These are phyloP conservation scores for Silene coronaria DNA, from an alignment of 179 eudicot genomes.

Conservation along the genomic window DNA sequence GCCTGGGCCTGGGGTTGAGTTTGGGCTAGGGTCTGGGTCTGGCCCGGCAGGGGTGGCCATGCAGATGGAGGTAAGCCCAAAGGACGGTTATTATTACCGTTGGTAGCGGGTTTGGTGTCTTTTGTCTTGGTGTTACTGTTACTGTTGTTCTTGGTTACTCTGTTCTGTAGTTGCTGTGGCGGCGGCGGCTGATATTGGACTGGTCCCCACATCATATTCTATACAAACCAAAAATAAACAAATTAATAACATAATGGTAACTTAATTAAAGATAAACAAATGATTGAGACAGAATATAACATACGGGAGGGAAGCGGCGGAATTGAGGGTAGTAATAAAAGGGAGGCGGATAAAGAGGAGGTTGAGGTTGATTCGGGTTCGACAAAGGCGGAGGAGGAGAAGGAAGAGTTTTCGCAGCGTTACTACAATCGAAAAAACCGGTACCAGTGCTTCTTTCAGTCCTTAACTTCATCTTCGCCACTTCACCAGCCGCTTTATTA, in stretches of 20 bases:
- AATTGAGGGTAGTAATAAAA: slow-evolving; percentile 22
- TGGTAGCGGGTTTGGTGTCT: neutral
- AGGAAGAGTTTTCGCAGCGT: slow-evolving; percentile 4
- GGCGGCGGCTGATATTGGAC: slow-evolving; percentile 18
- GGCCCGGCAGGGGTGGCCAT: slow-evolving; percentile 31
- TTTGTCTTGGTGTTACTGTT: neutral
- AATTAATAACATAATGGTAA: neutral
- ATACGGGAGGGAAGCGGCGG: slow-evolving; percentile 23
- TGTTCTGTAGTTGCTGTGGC: slow-evolving; percentile 17
- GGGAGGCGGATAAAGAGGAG: neutral
- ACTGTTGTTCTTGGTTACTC: slow-evolving; percentile 7
- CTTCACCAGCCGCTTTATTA: slow-evolving; percentile 32
- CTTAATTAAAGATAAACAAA: neutral
- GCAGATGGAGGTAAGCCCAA: slow-evolving; percentile 31
- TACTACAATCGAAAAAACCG: slow-evolving; percentile 31
- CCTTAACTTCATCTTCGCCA: slow-evolving; percentile 24
- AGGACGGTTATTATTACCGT: slow-evolving; percentile 13
- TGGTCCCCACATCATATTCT: slow-evolving; percentile 19
- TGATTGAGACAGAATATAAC: neutral
- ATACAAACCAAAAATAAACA: neutral
- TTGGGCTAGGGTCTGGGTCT: slow-evolving; percentile 12
- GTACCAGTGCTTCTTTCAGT: slow-evolving; percentile 25
- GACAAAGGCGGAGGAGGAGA: slow-evolving; percentile 13
- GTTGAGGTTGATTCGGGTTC: neutral
- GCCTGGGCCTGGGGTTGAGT: slow-evolving; percentile 13